Base-by-base conservation (phyloP, 1,139 yeast species). In the Sugiyamaella japonica region DNA sequence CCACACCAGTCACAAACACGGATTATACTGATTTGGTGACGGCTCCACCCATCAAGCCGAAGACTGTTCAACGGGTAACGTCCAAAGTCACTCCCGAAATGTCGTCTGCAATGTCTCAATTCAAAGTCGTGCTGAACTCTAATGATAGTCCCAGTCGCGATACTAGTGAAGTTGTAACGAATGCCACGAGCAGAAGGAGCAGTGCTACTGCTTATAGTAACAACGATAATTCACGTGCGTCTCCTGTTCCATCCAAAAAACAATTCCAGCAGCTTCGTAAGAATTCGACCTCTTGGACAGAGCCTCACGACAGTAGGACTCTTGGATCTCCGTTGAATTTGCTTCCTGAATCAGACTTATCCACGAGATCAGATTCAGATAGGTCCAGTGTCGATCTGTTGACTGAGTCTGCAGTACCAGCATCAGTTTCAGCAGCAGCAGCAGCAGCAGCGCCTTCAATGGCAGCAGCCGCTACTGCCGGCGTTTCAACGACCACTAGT, bases 21-120 rank as follows among this genome's bases (percentile, higher is more conserved):
- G 43, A 13, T 13, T 34, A 36, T 41, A 54, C 23, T 47, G 40
- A 31, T 12, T n/a, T 34, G n/a, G 38, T 28, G 13, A 28, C n/a
- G 3, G 45, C 42, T 13, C 52, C 52, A 13, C 42, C 52, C 1
- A 38, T 41, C 12, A 17, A 23, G 13, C 48, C 52, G 5, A 41
- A 34, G 20, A 5, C 52, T 3, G 23, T 15, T n/a, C 48, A 41
- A n/a, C 17, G 52, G 25, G 29, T 39, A 6, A n/a, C 38, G n/a
- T 51, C 54, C 50, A 59, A 58, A 48, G 53, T 59, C 23, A 61
- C 62, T 7, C 66, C 65, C 7, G 67, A 63, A 28, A 66, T 66
- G 69, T 59, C 63, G 9, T 61, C 66, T 20, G 64, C 67, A 32
- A 59, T 66, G 66, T 56, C 63, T 45, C 66, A 63, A 50, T 66